Percentiles rank a stretch among this genome's conserved stretches.
Conservation (phyloP, 257 asterid species). For the Solanum pennellii region DNA sequence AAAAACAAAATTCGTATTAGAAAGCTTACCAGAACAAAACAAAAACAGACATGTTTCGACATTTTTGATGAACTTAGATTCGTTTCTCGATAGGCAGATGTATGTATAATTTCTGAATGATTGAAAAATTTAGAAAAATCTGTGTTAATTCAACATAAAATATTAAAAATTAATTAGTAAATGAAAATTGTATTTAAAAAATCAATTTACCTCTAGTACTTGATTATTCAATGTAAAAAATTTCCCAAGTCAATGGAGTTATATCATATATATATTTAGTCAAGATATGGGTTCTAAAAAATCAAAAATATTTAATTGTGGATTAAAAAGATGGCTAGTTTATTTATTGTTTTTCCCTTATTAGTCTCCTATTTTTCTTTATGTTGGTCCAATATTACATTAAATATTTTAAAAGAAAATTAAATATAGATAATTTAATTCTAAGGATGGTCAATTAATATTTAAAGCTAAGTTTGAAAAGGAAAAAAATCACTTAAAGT, state of each 20-base stretch:
- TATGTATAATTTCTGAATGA: not conserved
- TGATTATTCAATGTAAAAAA: not conserved
- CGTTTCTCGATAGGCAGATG: not conserved
- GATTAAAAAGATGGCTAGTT: not conserved
- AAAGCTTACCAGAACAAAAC: conserved; percentile 26
- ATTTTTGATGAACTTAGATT: conserved; percentile 22
- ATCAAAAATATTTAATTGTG: not conserved
- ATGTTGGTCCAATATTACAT: not conserved
- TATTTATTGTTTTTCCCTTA: not conserved
- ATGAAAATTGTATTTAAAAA: not conserved
- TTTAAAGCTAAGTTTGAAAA: not conserved
- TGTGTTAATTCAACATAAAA: not conserved
- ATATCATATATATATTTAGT: not conserved
- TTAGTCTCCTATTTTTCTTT: not conserved
- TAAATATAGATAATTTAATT: not conserved
- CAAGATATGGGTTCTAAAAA: not conserved
- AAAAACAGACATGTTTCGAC: conserved; percentile 25
- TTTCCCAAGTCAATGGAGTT: not conserved
- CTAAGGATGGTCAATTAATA: not conserved
- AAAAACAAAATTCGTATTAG: not conserved
- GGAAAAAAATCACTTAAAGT: no score
- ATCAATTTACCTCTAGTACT: not conserved
- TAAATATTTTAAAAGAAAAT: not conserved
- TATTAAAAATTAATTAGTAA: not conserved
- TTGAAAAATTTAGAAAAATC: not conserved